Base-by-base conservation (phyloP, 768 basidiomycete species). In the Termitomyces sp. region DNA sequence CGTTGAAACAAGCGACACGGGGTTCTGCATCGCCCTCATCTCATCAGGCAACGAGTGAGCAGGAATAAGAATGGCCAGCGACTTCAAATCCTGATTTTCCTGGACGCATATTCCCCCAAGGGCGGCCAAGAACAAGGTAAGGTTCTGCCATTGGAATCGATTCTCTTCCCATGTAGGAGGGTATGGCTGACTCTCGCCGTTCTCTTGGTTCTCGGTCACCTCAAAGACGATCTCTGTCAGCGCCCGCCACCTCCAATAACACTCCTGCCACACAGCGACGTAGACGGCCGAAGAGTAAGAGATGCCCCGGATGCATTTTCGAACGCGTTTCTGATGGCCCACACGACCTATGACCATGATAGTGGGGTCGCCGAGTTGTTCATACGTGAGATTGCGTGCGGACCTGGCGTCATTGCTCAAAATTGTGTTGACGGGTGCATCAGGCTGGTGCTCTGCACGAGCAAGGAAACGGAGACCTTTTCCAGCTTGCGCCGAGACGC, bases 141-240 rank as follows among this genome's bases (percentile, higher is more conserved):
- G 72, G 64, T 94, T 92, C 62, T 90, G 86, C 93, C 94, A 97
- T 60, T 92, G 88, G 35, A 77, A 80, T 39, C 85, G 80, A 60
- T 83, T 78, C 18, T 91, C 89, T 89, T 73, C 59, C 56, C 63
- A 44, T 47, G 66, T 52, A 53, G 59, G 59, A 23, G 64, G 61
- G 27, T 62, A 47, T n/a, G 56, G 45, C 43, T 60, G 57, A 32
- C 27, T 69, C 62, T 54, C 67, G 63, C 5, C 64, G 66, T 20
- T 68, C 64, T 56, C 63, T 58, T 67, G 46, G 39, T 63, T 58
- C 60, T 76, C 73, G 18, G 64, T 66, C 18, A 71, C 51, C 15
- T 74, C 78, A 57, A 78, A 76, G 42, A 87, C 72, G 46, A 78
- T 71, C 63, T 89, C 88, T 13, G 81, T 81, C 41, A 92, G 68